Conservation (phyloP, 2,329 filamentous ascomycete genomes). For the Phaeophleospora eucalypticola region DNA sequence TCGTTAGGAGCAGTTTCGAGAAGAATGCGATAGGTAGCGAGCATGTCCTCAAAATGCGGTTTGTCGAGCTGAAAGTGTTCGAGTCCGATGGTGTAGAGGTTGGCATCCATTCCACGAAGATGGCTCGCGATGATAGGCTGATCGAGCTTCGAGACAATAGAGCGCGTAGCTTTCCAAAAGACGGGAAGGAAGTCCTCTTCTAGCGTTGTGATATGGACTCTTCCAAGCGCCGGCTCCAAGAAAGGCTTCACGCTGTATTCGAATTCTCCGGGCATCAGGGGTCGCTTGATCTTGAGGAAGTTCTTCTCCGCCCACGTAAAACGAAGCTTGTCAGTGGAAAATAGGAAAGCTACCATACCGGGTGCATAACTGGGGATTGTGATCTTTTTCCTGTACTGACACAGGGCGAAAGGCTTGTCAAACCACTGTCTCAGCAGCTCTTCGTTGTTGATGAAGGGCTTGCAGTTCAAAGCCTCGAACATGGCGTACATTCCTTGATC, state of each 20-base stretch:
- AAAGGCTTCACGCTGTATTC: constrained; percentile 80
- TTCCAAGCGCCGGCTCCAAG: constrained; percentile 62
- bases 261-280: constrained; percentile 69
- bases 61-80: constrained; percentile 56
- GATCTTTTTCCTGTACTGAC: constrained; percentile 74
- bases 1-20: constrained; percentile 71
- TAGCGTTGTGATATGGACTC: constrained; percentile 54
- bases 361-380: constrained; percentile 73
- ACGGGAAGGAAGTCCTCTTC: constrained; percentile 56
- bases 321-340: constrained; percentile 63
- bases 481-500: constrained; percentile 69
- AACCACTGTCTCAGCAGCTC: constrained; percentile 58
- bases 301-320: constrained; percentile 64
- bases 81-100: constrained; percentile 57
- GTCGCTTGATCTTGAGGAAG: constrained; percentile 62
- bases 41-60: constrained; percentile 60
- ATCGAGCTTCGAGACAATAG: constrained; percentile 70
- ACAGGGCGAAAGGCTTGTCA: constrained; percentile 74
- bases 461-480: constrained; percentile 83
- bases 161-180: constrained; percentile 75
- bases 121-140: constrained; percentile 72
- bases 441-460: constrained; percentile 64
- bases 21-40: constrained; percentile 66
- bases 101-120: constrained; percentile 72
- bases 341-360: constrained; percentile 80